phyloP scores from a whole-genome alignment of 2,329 filamentous ascomycete species.

The Rutstroemia sydowiana region DNA sequence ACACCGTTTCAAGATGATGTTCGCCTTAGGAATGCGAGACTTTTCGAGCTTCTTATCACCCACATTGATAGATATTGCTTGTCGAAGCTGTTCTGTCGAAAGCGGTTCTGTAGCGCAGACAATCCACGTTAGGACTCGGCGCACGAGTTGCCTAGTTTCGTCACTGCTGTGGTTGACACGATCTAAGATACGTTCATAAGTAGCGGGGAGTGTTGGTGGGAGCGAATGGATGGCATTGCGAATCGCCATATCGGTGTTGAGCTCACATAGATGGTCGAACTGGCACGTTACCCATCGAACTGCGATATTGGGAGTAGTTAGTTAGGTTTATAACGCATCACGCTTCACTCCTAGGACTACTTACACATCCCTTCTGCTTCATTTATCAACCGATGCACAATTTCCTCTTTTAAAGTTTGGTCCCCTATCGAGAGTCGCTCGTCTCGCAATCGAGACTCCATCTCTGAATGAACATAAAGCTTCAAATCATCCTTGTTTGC shows the following conservation, averaged over 20 bases:
- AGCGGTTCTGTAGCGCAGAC: conserved; percentile 4
- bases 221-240: conserved; percentile 11
- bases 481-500: conserved; percentile 13
- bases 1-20: conserved; percentile 18
- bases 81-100: conserved; percentile 4
- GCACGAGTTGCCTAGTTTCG: conserved; percentile 17
- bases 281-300: conserved; percentile 17
- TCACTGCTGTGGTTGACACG: conserved; percentile 19
- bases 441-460: conserved; percentile 9
- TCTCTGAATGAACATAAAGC: conserved; percentile 14
- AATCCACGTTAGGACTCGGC: conserved; percentile 16
- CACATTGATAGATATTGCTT: conserved; percentile 15
- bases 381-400: conserved; percentile 8
- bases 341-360: neutral
- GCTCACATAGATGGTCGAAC: conserved; percentile 13
- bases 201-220: conserved; percentile 20
- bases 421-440: neutral
- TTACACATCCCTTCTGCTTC: conserved; percentile 16
- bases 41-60: conserved; percentile 9
- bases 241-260: conserved; percentile 16
- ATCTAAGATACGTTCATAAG: conserved; percentile 26
- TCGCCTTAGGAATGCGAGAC: conserved; percentile 15
- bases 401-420: conserved; percentile 11
- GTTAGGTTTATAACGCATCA: neutral
- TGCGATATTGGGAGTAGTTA: neutral